These are phyloP conservation scores for Dioscorea zingiberensis DNA, from an alignment of 106 monocot species.

Conservation along the genomic window DNA sequence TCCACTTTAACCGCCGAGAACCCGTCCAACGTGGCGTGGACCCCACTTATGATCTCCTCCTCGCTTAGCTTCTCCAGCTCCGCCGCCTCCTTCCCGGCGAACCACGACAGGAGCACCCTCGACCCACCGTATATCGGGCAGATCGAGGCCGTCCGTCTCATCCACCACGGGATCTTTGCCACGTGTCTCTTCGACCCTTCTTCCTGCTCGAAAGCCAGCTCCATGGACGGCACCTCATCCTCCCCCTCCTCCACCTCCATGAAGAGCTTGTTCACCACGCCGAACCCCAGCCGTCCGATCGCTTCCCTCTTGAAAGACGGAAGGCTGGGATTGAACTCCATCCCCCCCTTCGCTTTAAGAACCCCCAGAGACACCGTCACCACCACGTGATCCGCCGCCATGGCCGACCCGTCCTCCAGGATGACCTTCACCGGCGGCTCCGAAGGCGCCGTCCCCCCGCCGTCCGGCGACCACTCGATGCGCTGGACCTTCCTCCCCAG, in stretches of 20 bases:
- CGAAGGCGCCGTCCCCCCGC: not conserved
- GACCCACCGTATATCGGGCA: constrained; percentile 57
- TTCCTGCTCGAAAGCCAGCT: constrained; percentile 49
- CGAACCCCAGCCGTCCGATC: constrained; percentile 65
- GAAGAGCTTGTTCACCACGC: constrained; percentile 76
- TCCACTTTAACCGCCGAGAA: constrained; percentile 17
- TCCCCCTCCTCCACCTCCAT: constrained; percentile 32
- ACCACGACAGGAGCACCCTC: constrained; percentile 60
- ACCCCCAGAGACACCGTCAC: constrained; percentile 81
- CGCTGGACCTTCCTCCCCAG: constrained; percentile 31
- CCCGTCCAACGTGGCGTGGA: constrained; percentile 38
- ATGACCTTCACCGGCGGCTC: not conserved
- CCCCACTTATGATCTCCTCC: constrained; percentile 44
- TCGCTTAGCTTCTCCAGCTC: constrained; percentile 52
- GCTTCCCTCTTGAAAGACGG: constrained; percentile 52
- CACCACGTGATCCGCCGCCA: constrained; percentile 61
- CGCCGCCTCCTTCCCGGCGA: constrained; percentile 56
- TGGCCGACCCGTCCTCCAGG: constrained; percentile 24
- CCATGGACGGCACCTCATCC: constrained; percentile 44
- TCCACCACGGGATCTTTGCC: constrained; percentile 63
- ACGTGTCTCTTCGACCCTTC: not conserved
- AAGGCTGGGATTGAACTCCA: constrained; percentile 48
- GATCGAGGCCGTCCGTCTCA: constrained; percentile 53
- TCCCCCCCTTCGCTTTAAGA: constrained; percentile 37
- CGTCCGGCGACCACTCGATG: constrained; percentile 51